Percentiles rank a stretch among this genome's conserved stretches.
These are phyloP conservation scores for Pelargonium cotyledonis DNA, from an alignment of 441 rosid species.

Conservation along the genomic window DNA sequence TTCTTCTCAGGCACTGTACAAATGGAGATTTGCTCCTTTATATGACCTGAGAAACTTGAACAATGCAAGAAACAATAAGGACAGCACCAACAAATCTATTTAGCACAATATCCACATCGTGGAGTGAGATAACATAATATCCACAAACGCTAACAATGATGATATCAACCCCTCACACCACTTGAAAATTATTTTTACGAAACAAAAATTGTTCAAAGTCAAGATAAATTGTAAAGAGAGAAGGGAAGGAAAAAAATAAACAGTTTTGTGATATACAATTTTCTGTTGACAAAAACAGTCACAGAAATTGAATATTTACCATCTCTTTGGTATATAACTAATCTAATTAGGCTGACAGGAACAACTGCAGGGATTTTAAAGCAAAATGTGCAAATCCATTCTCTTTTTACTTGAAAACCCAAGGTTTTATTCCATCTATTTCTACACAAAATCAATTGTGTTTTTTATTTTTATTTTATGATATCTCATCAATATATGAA, in stretches of 20 bases:
- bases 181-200: no score
- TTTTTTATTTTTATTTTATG: neutral
- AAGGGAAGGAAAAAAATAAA: no score
- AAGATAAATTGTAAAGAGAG: no score
- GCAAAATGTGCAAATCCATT: neutral
- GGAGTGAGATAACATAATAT: no score
- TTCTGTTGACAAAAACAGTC: no score
- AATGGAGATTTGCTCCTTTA: slow-evolving; percentile 42
- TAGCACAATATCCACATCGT: no score
- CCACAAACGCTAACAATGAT: no score
- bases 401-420: neutral
- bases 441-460: neutral
- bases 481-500: neutral
- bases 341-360: no score
- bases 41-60: slow-evolving; percentile 74
- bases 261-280: no score
- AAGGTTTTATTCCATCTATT: neutral
- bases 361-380: neutral
- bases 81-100: slow-evolving; percentile 27
- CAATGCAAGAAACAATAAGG: slow-evolving; percentile 57
- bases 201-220: no score
- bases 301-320: no score
- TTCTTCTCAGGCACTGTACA: slow-evolving; percentile 42
- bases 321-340: no score
- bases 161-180: neutral